phyloP scores from a whole-genome alignment of 2,329 filamentous ascomycete species.

The Neoarthrinium moseri region DNA sequence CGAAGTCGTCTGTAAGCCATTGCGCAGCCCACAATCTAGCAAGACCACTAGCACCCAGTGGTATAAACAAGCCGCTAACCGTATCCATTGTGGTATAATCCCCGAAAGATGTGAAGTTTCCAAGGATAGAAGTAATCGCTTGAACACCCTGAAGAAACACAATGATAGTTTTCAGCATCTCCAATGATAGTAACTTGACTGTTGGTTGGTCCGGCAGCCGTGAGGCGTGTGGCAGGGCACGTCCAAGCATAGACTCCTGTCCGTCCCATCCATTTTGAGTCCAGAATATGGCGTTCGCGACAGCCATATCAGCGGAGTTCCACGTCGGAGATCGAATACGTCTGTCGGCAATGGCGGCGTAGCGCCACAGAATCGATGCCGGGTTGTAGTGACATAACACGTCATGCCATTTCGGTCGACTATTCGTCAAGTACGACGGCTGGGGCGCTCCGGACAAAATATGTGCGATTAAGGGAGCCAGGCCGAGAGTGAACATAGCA shows the following conservation, averaged over 20 bases:
- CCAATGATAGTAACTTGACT: background rate
- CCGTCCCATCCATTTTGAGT: background rate
- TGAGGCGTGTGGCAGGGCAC: background rate
- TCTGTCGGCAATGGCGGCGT: background rate
- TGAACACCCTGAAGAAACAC: constrained; percentile 1
- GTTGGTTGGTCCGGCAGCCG: background rate
- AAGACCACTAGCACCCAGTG: background rate
- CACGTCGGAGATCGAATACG: background rate
- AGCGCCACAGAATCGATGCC: background rate
- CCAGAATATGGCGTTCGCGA: background rate
- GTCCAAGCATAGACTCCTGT: background rate
- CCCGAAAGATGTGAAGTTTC: background rate
- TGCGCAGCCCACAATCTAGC: background rate
- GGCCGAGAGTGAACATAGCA: constrained; percentile 2
- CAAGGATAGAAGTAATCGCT: background rate
- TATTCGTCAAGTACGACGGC: background rate
- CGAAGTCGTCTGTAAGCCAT: constrained; percentile 1
- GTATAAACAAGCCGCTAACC: background rate
- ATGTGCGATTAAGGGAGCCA: constrained; percentile 14
- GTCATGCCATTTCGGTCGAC: background rate
- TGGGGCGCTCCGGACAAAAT: constrained; percentile 7
- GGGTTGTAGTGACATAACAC: background rate
- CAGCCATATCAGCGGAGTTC: background rate
- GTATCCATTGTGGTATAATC: constrained; percentile 5
- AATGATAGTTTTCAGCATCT: constrained; percentile 1